A percentile compares a stretch with the other conserved stretches of the same genome.
These are phyloP conservation scores for Neofusicoccum parvum DNA, from an alignment of 2,329 filamentous ascomycete species.

Conservation along the genomic window DNA sequence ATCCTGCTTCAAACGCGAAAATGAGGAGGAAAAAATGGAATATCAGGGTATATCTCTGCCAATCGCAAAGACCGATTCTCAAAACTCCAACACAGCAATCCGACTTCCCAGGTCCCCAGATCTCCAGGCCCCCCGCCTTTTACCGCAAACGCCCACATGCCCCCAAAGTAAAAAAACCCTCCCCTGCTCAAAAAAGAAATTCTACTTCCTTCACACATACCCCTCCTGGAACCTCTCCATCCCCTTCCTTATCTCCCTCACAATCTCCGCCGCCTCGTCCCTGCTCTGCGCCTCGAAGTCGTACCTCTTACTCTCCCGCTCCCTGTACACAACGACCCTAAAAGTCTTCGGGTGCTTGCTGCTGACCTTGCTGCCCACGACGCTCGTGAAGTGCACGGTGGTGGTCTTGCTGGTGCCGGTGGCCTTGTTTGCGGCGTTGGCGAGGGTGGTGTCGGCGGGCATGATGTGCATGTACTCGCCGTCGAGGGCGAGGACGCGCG, in stretches of 20 bases:
- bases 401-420: conserved; percentile 66
- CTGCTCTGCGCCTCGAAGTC: conserved; percentile 78
- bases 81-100: not conserved
- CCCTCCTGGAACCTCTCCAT: conserved; percentile 21
- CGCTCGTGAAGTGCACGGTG: conserved; percentile 79
- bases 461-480: conserved; percentile 87
- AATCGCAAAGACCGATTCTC: not conserved
- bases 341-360: conserved; percentile 80
- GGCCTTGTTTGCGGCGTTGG: conserved; percentile 56
- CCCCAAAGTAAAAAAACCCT: not conserved
- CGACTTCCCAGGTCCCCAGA: no score
- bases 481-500: conserved; percentile 76
- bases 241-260: conserved; percentile 62
- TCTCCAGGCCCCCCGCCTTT: no score
- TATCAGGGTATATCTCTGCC: not conserved
- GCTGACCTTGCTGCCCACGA: conserved; percentile 79
- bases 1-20: not conserved
- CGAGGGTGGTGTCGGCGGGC: conserved; percentile 53
- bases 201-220: not conserved
- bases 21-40: not conserved
- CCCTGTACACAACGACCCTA: conserved; percentile 76
- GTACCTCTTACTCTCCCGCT: conserved; percentile 77
- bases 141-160: no score
- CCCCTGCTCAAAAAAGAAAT: no score
- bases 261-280: conserved; percentile 76